A percentile compares a stretch with the other conserved stretches of the same genome.
phyloP scores from a whole-genome alignment of 2,329 filamentous ascomycete species.

The Hypoxylon sp. region DNA sequence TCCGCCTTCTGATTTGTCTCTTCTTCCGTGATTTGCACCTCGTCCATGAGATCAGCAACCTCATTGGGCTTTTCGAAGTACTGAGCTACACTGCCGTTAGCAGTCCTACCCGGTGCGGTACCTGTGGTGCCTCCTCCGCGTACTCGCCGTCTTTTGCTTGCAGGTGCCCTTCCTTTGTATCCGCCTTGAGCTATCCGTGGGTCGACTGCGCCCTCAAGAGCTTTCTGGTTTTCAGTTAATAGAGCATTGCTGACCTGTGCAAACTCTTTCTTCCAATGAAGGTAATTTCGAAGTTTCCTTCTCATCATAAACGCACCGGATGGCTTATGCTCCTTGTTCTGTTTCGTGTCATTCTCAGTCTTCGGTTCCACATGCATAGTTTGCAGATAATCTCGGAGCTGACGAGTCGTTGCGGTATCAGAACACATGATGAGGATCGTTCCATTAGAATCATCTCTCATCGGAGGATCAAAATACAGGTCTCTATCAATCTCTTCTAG shows the following conservation, averaged over 20 bases:
- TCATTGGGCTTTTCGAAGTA: constrained; percentile 88
- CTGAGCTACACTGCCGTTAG: constrained; percentile 81
- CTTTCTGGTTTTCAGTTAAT: constrained; percentile 84
- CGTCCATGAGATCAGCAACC: constrained; percentile 84
- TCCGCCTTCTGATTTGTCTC: constrained; percentile 84
- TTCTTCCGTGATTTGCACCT: constrained; percentile 84
- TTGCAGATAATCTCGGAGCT: constrained; percentile 91
- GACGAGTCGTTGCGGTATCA: constrained; percentile 86
- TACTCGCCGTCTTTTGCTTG: constrained; percentile 88
- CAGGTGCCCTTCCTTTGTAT: constrained; percentile 75
- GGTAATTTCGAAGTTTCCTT: constrained; percentile 85
- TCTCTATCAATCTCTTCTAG: constrained; percentile 94
- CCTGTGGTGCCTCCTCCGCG: constrained; percentile 81
- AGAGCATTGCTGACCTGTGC: constrained; percentile 84
- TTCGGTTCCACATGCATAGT: constrained; percentile 84
- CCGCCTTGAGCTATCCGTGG: constrained; percentile 63
- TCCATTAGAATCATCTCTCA: constrained; percentile 89
- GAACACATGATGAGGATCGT: constrained; percentile 96
- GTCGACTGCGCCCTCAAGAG: constrained; percentile 77
- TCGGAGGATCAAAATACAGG: constrained; percentile 83
- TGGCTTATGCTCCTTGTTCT: constrained; percentile 68
- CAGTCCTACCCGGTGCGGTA: constrained; percentile 72
- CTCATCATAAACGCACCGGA: constrained; percentile 93
- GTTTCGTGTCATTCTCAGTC: constrained; percentile 58
- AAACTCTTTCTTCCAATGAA: constrained; percentile 92